Evolutionary conservation across 1,284 basidiomycete genomes (phyloP).

Genomic region (Lignosus rhinocerotis): DNA sequence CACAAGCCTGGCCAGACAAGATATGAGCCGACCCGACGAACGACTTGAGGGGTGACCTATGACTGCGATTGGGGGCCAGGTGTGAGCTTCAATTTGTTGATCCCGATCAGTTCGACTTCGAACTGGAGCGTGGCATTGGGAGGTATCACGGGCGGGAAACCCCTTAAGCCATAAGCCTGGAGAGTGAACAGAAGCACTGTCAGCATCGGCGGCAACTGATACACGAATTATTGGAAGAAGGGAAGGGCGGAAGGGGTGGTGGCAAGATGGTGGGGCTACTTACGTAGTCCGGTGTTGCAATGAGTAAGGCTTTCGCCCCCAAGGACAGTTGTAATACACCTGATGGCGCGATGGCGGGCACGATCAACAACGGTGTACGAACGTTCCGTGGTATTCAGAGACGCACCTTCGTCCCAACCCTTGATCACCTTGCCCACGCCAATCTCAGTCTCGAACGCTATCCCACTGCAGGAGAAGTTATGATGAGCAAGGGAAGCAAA

Average conservation of each 20-base stretch:
- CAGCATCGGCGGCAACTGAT: background rate
- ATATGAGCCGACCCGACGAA: background rate
- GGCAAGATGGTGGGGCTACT: conserved; percentile 30
- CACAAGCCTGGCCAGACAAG: background rate
- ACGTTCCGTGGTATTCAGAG: background rate
- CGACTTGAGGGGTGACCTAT: too few relatives aligned
- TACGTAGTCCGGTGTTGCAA: conserved; percentile 68
- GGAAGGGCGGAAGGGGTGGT: background rate
- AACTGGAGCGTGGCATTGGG: conserved; percentile 76
- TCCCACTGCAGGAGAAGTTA: conserved; percentile 37
- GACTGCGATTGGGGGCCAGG: conserved; percentile 1
- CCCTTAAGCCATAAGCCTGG: conserved; percentile 69
- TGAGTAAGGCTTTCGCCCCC: conserved; percentile 76
- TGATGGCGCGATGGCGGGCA: conserved; percentile 35
- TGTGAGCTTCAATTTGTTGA: conserved; percentile 58
- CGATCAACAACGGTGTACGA: conserved; percentile 4
- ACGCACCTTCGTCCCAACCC: conserved; percentile 89
- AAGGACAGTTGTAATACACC: conserved; percentile 77
- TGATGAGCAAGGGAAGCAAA: background rate
- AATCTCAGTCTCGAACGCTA: conserved; percentile 75
- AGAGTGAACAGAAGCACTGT: conserved; percentile 2
- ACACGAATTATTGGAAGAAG: conserved; percentile 7
- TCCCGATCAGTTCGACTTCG: conserved; percentile 79
- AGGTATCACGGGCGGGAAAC: conserved; percentile 84
- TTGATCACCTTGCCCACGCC: conserved; percentile 82